Evolutionary conservation across 164 flowering plant species (phyloP).

Genomic region (Nymphaea thermarum): DNA sequence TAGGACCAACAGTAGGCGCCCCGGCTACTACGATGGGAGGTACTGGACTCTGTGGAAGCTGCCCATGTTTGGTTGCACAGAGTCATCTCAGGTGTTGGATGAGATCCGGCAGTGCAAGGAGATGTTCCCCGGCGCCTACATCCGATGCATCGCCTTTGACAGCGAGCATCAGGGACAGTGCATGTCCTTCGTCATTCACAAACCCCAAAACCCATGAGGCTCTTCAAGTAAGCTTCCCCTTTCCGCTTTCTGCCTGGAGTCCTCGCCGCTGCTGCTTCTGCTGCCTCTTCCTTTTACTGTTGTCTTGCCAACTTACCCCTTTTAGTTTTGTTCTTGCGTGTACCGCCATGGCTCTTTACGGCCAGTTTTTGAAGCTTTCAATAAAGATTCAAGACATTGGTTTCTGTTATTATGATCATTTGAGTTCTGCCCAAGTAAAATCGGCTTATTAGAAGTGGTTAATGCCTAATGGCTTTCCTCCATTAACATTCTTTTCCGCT

Average conservation of each 20-base stretch:
- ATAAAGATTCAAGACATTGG: too few relatives aligned
- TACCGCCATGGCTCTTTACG: too few relatives aligned
- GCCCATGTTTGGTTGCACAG: conserved; percentile 73
- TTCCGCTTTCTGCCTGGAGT: not conserved
- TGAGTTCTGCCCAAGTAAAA: too few relatives aligned
- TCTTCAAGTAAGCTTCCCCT: not conserved
- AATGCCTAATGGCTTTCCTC: too few relatives aligned
- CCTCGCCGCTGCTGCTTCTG: not conserved
- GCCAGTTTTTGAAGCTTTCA: too few relatives aligned
- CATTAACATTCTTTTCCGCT: too few relatives aligned
- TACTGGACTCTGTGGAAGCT: conserved; percentile 80
- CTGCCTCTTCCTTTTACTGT: too few relatives aligned
- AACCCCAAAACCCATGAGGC: conserved; percentile 22
- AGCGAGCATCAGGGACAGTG: conserved; percentile 45
- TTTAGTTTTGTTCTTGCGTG: too few relatives aligned
- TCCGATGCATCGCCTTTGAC: conserved; percentile 61
- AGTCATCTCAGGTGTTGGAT: conserved; percentile 41
- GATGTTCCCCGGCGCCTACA: conserved; percentile 56
- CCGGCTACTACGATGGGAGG: conserved; percentile 77
- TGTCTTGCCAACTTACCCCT: too few relatives aligned
- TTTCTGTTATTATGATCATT: too few relatives aligned
- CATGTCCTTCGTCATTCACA: conserved; percentile 66
- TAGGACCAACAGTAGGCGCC: conserved; percentile 44
- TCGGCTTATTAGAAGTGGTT: too few relatives aligned
- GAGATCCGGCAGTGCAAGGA: conserved; percentile 57